Evolutionary conservation across 176 grass and related monocot species (phyloP).

Genomic region (Avena eriantha): DNA sequence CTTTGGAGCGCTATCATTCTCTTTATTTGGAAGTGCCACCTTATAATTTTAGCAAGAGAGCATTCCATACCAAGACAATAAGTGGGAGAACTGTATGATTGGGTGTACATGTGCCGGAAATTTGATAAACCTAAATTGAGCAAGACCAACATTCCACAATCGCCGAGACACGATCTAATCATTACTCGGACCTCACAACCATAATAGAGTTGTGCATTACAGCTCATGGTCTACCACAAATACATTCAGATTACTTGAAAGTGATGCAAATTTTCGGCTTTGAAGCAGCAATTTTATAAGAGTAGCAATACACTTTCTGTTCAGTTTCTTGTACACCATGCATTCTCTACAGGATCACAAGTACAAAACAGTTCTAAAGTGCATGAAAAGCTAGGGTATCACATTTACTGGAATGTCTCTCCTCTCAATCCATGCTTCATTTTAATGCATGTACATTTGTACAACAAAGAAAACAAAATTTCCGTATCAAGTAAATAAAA

Average conservation of each 20-base stretch:
- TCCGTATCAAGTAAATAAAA: conserved; percentile 18
- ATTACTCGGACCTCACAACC: background rate
- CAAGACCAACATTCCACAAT: background rate
- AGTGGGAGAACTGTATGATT: background rate
- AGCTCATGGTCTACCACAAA: conserved; percentile 5
- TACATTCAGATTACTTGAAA: background rate
- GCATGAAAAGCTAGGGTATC: background rate
- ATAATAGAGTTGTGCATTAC: conserved; percentile 5
- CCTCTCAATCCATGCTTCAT: background rate
- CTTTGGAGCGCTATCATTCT: background rate
- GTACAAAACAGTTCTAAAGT: background rate
- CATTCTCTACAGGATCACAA: background rate
- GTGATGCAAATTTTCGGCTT: background rate
- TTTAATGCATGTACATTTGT: conserved; percentile 13
- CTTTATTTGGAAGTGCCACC: background rate
- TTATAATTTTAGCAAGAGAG: conserved; percentile 16
- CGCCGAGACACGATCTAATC: background rate
- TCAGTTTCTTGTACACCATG: conserved; percentile 4
- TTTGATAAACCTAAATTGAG: background rate
- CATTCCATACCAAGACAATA: background rate
- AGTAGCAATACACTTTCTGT: background rate
- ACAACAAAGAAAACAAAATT: background rate
- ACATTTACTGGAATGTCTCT: conserved; percentile 5
- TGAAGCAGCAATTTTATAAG: background rate
- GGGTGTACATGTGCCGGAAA: background rate